Conservation (phyloP, 495 filamentous ascomycete species). For the Hyphodiscus hymeniophilus region DNA sequence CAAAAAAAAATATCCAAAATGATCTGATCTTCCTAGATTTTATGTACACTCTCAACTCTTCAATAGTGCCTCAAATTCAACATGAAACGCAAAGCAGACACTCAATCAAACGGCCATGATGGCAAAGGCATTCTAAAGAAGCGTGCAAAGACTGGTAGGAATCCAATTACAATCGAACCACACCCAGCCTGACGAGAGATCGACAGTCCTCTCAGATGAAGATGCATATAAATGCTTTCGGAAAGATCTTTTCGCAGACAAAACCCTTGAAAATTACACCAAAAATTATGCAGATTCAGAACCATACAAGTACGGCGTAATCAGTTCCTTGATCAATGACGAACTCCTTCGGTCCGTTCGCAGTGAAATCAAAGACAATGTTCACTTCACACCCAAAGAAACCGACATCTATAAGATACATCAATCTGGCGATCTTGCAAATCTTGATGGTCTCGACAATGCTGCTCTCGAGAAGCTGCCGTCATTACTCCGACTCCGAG, state of each 20-base stretch:
- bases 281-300: constrained; percentile 60
- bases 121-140: constrained; percentile 21
- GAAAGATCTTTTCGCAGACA: constrained; percentile 63
- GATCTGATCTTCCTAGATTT: constrained; percentile 6
- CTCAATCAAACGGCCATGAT: constrained; percentile 16
- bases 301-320: constrained; percentile 90
- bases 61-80: constrained; percentile 1
- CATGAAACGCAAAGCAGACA: constrained; percentile 22
- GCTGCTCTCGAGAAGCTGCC: constrained; percentile 74
- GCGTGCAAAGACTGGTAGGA: constrained; percentile 21
- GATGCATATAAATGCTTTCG: constrained; percentile 47
- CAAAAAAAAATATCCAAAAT: constrained; percentile 12
- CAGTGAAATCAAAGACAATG: constrained; percentile 75
- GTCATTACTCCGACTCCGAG: constrained; percentile 75
- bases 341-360: constrained; percentile 79
- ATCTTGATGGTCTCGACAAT: constrained; percentile 86
- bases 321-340: constrained; percentile 67
- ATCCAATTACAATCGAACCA: background rate
- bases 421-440: constrained; percentile 95
- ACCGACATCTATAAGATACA: constrained; percentile 99
- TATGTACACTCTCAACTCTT: background rate
- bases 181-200: constrained; percentile 2
- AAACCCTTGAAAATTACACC: constrained; percentile 58
- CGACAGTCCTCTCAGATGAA: constrained; percentile 19
- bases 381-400: constrained; percentile 96